Evolutionary conservation across 306 rosid species (phyloP), one percentile per base, ranked within the genome.

Genomic region (Mimosa pudica): DNA sequence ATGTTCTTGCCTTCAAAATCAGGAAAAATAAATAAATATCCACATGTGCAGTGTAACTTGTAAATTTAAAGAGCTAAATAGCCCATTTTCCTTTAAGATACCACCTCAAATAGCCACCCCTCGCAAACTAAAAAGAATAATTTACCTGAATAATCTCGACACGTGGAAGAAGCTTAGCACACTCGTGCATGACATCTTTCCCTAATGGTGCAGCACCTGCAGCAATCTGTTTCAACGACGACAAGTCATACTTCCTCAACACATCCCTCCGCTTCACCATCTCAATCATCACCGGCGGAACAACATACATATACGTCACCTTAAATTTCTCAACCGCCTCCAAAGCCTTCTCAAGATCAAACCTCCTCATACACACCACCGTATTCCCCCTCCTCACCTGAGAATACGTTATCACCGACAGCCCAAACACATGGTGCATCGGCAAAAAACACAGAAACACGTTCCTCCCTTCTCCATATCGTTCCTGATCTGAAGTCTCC

Each of bases 341-440:
- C 52, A 85, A 11, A 10, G 79, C 77, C 82, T 82, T 87, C 71
- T 82, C 80, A 10, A 85, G 20, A 4, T 74, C 81, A 54, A 85
- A 85, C 68, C 48, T 85, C 45, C 32, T 62, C 90, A 87, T 82
- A 0, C 69, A 74, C 33, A 87, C 87, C 75, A 87, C 84, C 30
- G 86, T 24, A 69, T 80, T 87, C 79, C 88, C 88, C 69, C 82
- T 80, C 74, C 71, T 71, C 44, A 86, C 82, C 76, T 86, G 89
- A 45, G 86, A 55, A 51, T 89, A 82, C 16, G 66, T 4, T 46
- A 79, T 46, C 11, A 76, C 35, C 1, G 74, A 65, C 0, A 89
- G 83, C 52, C 92, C 90, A 32, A 78, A 63, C 16, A 81, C 84
- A 44, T 89, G 90, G 18, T 69, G 78, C 90, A 89, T 85, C 4